phyloP scores from a whole-genome alignment of 2,329 filamentous ascomycete species.

The Sporothrix schenckii region DNA sequence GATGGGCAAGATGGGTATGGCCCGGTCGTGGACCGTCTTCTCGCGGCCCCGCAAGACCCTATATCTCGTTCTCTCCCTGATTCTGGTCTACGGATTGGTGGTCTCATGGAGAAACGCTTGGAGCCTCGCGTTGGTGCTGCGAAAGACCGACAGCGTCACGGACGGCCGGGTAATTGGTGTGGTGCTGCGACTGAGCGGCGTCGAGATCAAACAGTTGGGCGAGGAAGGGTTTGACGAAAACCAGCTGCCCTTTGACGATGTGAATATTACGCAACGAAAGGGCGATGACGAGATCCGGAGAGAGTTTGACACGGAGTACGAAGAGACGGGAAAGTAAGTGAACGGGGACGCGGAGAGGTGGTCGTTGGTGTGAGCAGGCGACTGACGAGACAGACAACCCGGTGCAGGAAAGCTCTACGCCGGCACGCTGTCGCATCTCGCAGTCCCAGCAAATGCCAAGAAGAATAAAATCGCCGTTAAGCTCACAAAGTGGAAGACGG shows the following conservation, averaged over 20 bases:
- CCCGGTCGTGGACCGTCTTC: slow-evolving; percentile 9
- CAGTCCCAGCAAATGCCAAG: slow-evolving; percentile 45
- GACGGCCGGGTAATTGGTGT: not conserved
- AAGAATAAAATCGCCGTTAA: slow-evolving; percentile 40
- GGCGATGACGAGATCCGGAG: slow-evolving; percentile 35
- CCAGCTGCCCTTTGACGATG: slow-evolving; percentile 29
- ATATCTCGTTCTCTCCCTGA: not conserved
- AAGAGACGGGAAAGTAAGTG: slow-evolving; percentile 44
- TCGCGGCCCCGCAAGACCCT: slow-evolving; percentile 22
- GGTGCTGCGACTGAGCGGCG: slow-evolving; percentile 17
- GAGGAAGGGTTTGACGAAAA: slow-evolving; percentile 19
- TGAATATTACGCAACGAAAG: slow-evolving; percentile 6
- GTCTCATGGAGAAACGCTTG: slow-evolving; percentile 9
- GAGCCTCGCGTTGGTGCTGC: slow-evolving; percentile 16
- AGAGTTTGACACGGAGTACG: slow-evolving; percentile 49
- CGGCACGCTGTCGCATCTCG: slow-evolving; percentile 55
- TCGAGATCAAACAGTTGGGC: not conserved
- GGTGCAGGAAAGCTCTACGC: slow-evolving; percentile 60
- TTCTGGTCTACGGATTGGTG: slow-evolving; percentile 15
- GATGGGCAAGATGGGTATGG: slow-evolving; percentile 16
- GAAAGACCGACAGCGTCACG: slow-evolving; percentile 23
- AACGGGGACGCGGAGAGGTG: no score
- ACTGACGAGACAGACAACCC: slow-evolving; percentile 36
- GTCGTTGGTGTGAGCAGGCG: no score
- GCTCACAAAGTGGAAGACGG: slow-evolving; percentile 38